Base-by-base conservation (phyloP, 169 alveolate genomes). In the Eimeria necatrix region DNA sequence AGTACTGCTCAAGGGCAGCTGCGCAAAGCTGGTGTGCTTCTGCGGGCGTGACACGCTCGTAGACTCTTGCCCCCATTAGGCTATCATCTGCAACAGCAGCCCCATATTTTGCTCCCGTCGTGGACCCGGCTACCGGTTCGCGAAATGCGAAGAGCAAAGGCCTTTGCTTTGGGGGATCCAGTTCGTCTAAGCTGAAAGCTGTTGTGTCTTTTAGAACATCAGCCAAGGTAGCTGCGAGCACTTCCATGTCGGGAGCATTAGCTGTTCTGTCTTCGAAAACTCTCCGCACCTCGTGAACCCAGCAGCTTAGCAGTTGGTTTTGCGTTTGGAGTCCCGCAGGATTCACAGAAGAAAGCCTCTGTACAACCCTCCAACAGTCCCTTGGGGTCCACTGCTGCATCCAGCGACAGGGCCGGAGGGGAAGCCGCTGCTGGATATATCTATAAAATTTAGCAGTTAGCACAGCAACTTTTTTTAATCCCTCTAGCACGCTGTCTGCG, bases 251-350 rank as follows among this genome's bases (percentile, higher is more conserved):
- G 68, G 97, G 98, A 73, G 96, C 86, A 94, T 97, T 97, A 85
- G 99, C 97, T 93, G 98, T 97, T 93, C 99, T 98, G 96, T 99
- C 99, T 94, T 97, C 98, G 93, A 99, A 98, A 64, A 99, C 99
- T 88, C 99, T 95, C 96, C 98, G 99, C 95, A 99, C 98, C 97
- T 99, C 99, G 95, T 99, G 99, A 95, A 98, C 98, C 99, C 99
- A 99, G 64, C 99, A 97, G 49, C 92, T 56, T 51, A 84, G 92
- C 49, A 84, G 74, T 32, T 84, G 92, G 60, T 26, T 51, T 26
- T 59, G 92, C 0, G 92, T 56, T 53, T 81, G 73, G 22, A 81
- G 90, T 4, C 78, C 41, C 68, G 18, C 61, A 41, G 56, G 48
- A 20, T 84, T 84, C 48, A 84, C 14, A 32, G 14, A 56, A 20